phyloP scores from a whole-genome alignment of 306 rosid genomes.

The Betula pendula region DNA sequence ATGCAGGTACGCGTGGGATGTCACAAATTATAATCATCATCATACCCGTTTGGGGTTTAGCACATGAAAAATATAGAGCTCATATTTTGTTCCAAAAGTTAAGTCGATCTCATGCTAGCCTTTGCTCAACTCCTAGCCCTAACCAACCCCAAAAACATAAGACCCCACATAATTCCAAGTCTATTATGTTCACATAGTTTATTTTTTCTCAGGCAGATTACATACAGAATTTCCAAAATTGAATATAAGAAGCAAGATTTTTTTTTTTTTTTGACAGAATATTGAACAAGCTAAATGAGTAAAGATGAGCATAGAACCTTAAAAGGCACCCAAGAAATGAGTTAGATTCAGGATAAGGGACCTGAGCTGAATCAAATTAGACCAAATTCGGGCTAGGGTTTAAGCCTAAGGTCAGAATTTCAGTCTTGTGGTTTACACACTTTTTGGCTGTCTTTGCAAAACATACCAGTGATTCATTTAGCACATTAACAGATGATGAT shows the following conservation, averaged over 20 bases:
- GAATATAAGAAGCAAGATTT: background rate
- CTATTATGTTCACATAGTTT: background rate
- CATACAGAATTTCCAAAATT: background rate
- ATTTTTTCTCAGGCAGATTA: background rate
- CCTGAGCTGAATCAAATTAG: background rate
- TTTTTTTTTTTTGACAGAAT: background rate
- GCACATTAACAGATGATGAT: background rate
- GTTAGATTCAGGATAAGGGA: background rate
- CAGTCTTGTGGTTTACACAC: background rate
- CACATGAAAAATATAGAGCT: too few relatives aligned
- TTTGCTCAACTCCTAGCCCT: background rate
- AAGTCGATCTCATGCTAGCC: background rate
- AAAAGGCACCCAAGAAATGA: background rate
- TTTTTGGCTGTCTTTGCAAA: background rate
- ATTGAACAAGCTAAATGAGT: background rate
- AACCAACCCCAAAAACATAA: background rate
- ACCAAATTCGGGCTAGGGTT: background rate
- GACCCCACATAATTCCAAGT: background rate
- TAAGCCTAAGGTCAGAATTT: background rate
- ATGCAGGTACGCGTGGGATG: too few relatives aligned
- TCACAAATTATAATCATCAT: too few relatives aligned
- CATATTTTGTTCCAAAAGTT: background rate
- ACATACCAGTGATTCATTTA: background rate
- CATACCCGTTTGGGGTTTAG: background rate
- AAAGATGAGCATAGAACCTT: background rate